These are phyloP conservation scores for Annulohypoxylon truncatum DNA, from an alignment of 2,329 filamentous ascomycete genomes.

Conservation along the genomic window DNA sequence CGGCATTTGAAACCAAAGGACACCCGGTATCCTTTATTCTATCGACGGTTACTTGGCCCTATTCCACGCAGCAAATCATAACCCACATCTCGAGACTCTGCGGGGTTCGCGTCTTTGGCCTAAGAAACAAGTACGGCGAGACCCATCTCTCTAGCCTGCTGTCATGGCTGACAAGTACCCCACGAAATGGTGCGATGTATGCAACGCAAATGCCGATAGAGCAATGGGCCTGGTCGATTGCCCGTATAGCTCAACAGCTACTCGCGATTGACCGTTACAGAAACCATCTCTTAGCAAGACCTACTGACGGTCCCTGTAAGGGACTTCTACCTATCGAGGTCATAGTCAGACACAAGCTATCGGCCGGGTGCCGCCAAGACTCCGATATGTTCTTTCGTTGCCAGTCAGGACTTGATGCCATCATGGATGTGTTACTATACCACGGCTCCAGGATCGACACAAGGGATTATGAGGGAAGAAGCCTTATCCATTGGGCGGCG, in stretches of 20 bases:
- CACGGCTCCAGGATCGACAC: background rate
- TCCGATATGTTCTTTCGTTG: background rate
- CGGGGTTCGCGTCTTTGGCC: background rate
- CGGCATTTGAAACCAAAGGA: background rate
- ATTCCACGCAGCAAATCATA: background rate
- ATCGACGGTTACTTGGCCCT: background rate
- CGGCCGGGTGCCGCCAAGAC: background rate
- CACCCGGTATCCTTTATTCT: conserved; percentile 3
- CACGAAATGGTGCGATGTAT: background rate
- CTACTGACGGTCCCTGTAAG: background rate
- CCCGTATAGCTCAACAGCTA: background rate
- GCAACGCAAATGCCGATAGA: background rate
- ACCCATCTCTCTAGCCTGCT: background rate
- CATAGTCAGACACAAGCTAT: background rate
- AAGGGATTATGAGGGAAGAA: background rate
- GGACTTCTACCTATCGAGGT: background rate
- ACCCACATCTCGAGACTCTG: background rate
- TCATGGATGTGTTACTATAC: background rate
- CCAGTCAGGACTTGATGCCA: background rate
- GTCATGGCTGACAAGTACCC: background rate
- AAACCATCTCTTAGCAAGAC: background rate
- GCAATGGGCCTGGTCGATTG: background rate
- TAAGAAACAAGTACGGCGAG: conserved; percentile 1
- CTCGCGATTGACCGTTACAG: background rate
- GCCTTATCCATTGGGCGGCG: background rate